Base-by-base conservation (phyloP, 768 basidiomycete species). In the Austroboletus eburneus region DNA sequence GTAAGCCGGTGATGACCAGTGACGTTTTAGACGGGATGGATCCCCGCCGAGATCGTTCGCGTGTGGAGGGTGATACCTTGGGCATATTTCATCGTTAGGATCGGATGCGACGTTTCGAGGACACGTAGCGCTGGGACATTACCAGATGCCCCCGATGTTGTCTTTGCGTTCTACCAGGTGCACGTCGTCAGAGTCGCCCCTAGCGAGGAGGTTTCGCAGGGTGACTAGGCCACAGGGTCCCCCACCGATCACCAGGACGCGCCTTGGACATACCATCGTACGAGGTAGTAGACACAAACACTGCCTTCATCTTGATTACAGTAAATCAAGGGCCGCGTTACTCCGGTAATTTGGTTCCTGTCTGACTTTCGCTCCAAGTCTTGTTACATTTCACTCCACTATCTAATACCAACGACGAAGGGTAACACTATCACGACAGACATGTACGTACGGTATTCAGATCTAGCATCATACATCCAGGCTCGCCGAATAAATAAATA, bases 81-180 rank as follows among this genome's bases (percentile, higher is more conserved):
- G n/a, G n/a, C n/a, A n/a, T 9, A 29, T 4, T 6, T 39, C 21
- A 20, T 4, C n/a, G n/a, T n/a, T n/a, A n/a, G n/a, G n/a, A n/a
- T n/a, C n/a, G n/a, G n/a, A n/a, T n/a, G n/a, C n/a, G n/a, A n/a
- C n/a, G n/a, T n/a, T n/a, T n/a, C n/a, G n/a, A n/a, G n/a, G n/a
- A n/a, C n/a, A n/a, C n/a, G n/a, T n/a, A n/a, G n/a, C n/a, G 41
- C 14, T 22, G 10, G 16, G 10, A 9, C 54, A 47, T 65, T 29
- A 77, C 78, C 78, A 78, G 3, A 76, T 69, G 24, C 77, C 76
- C 3, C 78, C 76, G n/a, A 78, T 63, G 42, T 77, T 69, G 34
- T 66, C 57, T 21, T 59, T 59, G 30, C 77, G 61, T 58, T 79
- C 78, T 5, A 72, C 73, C 0, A 76, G 59, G 36, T 72, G 69